Base-by-base conservation (phyloP, 108 stramenopile genomes). In the Ochromonas danica region DNA sequence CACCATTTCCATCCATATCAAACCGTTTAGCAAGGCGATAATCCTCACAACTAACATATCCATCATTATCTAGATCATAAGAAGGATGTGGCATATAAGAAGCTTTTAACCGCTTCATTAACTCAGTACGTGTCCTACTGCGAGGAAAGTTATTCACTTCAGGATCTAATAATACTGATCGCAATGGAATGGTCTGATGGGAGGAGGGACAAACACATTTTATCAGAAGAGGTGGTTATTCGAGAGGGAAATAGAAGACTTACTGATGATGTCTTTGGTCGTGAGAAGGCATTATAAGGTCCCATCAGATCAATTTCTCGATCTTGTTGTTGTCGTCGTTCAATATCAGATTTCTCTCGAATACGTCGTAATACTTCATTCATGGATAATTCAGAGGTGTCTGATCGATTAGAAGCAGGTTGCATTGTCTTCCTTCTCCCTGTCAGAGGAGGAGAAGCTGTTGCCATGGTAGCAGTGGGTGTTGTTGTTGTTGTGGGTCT, bases 41-140 rank as follows among this genome's bases (percentile, higher is more conserved):
- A 41, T 75, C 72, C 27, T 75, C 72, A 27, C 17, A 14, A 36
- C 31, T 33, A 10, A 75, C 72, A 60, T 75, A 75, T 6, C 72
- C 72, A 36, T 75, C 72, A 41, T 75, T 60, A 36, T 60, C 72
- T 10, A 75, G 43, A 36, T 75, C 72, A 36, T 75, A 75, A 27
- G 45, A 57, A 22, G 45, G 43, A 25, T 75, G 72, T 41, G 72
- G 72, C 28, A 42, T 42, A 6, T 22, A 6, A 6, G 72, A 75
- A 41, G 40, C 40, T 27, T 36, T 27, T 3, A 75, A 35, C 31
- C 51, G 36, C 40, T 75, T 75, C 72, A 75, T 57, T 41, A 75
- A 33, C 51, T 75, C 72, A 3, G 72, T 42, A 35, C 72, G 14
- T 14, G 72, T 75, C 40, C 51, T 3, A 27, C 31, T 41, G 40